Evolutionary conservation across 2,329 filamentous ascomycete species (phyloP).

Genomic region (Pseudogymnoascus sp.): DNA sequence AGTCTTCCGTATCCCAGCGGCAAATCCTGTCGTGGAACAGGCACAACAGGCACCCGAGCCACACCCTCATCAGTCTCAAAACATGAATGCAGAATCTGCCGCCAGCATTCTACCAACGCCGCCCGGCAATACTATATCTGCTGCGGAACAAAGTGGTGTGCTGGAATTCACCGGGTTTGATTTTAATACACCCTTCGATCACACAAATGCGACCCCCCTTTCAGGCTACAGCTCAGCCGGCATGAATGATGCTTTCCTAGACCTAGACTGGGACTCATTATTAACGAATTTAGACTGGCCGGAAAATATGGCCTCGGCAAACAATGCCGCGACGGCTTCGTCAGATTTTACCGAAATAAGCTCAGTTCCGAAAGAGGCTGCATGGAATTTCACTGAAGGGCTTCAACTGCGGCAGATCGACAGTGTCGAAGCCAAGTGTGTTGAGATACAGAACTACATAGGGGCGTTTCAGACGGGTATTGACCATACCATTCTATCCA

Average conservation of each 20-base stretch:
- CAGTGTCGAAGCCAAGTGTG: background rate
- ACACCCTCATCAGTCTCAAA: background rate
- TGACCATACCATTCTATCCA: background rate
- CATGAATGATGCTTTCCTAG: background rate
- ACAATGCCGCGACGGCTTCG: background rate
- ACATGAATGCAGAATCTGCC: background rate
- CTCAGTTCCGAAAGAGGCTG: background rate
- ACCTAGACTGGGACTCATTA: background rate
- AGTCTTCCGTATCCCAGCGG: background rate
- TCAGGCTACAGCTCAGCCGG: background rate
- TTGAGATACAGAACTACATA: background rate
- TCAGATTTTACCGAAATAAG: background rate
- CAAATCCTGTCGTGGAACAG: background rate
- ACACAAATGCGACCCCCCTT: background rate
- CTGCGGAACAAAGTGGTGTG: background rate
- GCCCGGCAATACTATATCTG: background rate
- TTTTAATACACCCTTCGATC: background rate
- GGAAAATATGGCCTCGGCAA: background rate
- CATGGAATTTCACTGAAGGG: background rate
- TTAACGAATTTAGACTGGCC: background rate
- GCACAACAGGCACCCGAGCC: background rate
- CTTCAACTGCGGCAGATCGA: background rate
- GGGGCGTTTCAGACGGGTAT: background rate
- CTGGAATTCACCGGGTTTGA: background rate
- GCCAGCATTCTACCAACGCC: background rate